These are phyloP conservation scores for Arthrobotrys iridis DNA, from an alignment of 2,329 filamentous ascomycete species.

Conservation along the genomic window DNA sequence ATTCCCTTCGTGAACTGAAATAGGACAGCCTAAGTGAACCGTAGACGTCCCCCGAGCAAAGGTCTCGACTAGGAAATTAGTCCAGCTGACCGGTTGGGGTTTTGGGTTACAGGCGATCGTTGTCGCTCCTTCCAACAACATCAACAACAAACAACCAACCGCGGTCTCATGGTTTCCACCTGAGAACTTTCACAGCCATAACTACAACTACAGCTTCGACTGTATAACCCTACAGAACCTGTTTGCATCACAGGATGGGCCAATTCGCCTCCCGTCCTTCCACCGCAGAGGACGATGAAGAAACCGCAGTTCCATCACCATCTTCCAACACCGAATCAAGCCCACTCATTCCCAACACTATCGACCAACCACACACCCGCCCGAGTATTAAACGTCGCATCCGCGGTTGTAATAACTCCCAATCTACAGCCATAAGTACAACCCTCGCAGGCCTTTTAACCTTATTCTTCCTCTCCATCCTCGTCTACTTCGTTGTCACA, in stretches of 20 bases:
- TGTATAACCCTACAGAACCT: not conserved
- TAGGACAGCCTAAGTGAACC: too few species aligned
- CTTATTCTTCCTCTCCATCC: constrained; percentile 1
- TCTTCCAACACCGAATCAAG: constrained; percentile 14
- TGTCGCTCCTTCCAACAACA: not conserved
- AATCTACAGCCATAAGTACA: not conserved
- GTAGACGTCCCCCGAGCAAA: not conserved
- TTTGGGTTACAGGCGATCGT: constrained; percentile 18
- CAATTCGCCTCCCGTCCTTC: constrained; percentile 1
- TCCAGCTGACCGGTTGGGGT: not conserved
- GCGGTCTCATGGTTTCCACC: too few species aligned
- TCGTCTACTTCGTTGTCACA: constrained; percentile 3
- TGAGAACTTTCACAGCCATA: not conserved
- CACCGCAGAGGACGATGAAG: constrained; percentile 15
- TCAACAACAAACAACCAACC: constrained; percentile 15
- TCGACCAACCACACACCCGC: not conserved
- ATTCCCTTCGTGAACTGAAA: too few species aligned
- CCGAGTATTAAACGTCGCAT: constrained; percentile 10
- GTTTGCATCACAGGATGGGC: not conserved
- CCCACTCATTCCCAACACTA: constrained; percentile 3
- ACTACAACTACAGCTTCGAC: not conserved
- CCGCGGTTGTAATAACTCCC: not conserved
- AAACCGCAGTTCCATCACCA: not conserved
- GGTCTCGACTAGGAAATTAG: not conserved
- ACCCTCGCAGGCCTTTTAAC: not conserved